Conservation (phyloP, 192 early-diverging fungal genomes). For the Coemansia sp. region DNA sequence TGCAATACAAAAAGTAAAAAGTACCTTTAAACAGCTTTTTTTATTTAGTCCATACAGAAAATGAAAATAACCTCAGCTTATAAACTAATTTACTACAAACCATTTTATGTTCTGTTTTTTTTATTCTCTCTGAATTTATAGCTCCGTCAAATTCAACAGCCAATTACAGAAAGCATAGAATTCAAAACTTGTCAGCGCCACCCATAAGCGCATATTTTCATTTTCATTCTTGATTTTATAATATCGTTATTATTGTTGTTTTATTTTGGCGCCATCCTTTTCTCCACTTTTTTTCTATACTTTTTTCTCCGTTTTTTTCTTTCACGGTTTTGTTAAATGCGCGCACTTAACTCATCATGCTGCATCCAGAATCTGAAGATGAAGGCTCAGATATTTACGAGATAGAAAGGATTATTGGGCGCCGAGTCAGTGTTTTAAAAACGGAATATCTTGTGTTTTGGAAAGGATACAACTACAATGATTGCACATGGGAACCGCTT, state of each 20-base stretch:
- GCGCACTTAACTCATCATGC: neutral
- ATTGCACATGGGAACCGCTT: neutral
- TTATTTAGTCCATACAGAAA: too few relatives aligned
- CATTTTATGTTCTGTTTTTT: too few relatives aligned
- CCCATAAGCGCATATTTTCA: neutral
- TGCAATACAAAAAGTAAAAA: too few relatives aligned
- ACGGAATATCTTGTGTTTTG: conserved; percentile 25
- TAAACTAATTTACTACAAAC: too few relatives aligned
- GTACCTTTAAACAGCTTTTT: too few relatives aligned
- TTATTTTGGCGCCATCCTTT: neutral
- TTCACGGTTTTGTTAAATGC: neutral
- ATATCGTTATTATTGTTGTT: neutral
- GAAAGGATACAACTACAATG: neutral
- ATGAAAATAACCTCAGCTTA: too few relatives aligned
- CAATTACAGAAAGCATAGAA: too few relatives aligned
- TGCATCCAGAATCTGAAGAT: neutral
- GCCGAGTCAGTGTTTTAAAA: conserved; percentile 22
- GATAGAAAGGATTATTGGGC: conserved; percentile 43
- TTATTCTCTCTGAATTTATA: too few relatives aligned
- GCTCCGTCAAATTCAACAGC: too few relatives aligned
- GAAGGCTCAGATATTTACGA: conserved; percentile 20
- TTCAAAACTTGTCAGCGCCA: too few relatives aligned
- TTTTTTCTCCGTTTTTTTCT: neutral
- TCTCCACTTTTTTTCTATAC: neutral
- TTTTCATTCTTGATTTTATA: too few relatives aligned